Percentiles rank a stretch among this genome's conserved stretches.
Conservation (phyloP, 2,329 filamentous ascomycete genomes). For the Byssoonygena ceratinophila region DNA sequence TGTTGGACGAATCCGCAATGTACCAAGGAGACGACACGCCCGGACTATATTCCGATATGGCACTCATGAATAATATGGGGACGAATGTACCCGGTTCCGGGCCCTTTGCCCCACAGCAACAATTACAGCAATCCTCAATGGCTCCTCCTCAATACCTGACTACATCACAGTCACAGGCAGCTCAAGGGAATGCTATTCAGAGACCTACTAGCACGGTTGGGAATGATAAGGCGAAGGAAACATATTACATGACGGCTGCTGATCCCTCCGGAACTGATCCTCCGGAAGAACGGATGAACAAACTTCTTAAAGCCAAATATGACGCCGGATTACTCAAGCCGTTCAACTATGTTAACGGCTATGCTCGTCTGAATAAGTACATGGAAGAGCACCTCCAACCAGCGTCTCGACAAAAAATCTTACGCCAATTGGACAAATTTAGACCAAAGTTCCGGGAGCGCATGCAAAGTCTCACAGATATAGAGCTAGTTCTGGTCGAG, state of each 20-base stretch:
- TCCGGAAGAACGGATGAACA: constrained; percentile 90
- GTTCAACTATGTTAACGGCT: constrained; percentile 98
- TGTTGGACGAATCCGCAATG: constrained; percentile 71
- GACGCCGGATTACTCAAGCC: constrained; percentile 89
- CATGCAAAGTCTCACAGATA: constrained; percentile 82
- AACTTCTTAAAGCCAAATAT: constrained; percentile 87
- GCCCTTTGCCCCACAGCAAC: constrained; percentile 26
- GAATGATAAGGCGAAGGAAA: constrained; percentile 61
- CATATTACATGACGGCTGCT: constrained; percentile 90
- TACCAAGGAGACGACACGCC: constrained; percentile 56
- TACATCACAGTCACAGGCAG: constrained; percentile 23
- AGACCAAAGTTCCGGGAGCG: constrained; percentile 92
- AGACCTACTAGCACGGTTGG: constrained; percentile 52
- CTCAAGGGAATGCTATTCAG: constrained; percentile 46
- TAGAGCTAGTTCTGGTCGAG: constrained; percentile 88
- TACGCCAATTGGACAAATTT: constrained; percentile 84
- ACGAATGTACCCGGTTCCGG: constrained; percentile 20
- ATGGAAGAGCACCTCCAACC: constrained; percentile 81
- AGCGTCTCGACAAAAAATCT: constrained; percentile 76
- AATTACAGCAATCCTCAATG: constrained; percentile 29
- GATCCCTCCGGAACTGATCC: constrained; percentile 80
- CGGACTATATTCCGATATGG: constrained; percentile 51
- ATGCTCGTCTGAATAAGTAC: constrained; percentile 77
- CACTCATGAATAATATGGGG: constrained; percentile 39
- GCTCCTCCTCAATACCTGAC: constrained; percentile 17